phyloP scores from a whole-genome alignment of 2,329 filamentous ascomycete genomes.

The Nigrograna mackinnonii region DNA sequence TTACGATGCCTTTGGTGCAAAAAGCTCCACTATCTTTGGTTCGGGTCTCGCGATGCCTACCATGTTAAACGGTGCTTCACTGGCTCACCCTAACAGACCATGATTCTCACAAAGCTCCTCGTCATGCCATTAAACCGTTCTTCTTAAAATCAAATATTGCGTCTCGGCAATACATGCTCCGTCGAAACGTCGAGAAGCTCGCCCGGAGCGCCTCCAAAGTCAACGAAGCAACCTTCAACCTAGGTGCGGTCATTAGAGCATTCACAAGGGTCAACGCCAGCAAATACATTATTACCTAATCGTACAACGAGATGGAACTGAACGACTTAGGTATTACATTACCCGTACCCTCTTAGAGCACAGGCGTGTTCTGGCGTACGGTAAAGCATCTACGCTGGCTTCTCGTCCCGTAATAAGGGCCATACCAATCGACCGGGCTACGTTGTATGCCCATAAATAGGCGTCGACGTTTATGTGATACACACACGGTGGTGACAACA shows the following conservation, averaged over 20 bases:
- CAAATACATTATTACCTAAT: conserved; percentile 20
- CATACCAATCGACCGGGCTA: too few relatives aligned
- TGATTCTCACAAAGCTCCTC: conserved; percentile 20
- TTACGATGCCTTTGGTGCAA: conserved; percentile 2
- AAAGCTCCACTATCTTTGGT: conserved; percentile 8
- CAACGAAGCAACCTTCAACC: conserved; percentile 6
- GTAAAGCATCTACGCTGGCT: conserved; percentile 12
- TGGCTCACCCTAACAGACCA: too few relatives aligned
- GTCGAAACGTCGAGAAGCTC: conserved; percentile 9
- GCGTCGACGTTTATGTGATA: too few relatives aligned
- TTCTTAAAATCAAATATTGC: conserved; percentile 23
- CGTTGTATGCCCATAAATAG: too few relatives aligned
- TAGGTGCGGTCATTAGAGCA: conserved; percentile 12
- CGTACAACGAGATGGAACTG: conserved; percentile 19
- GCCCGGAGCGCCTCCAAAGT: conserved; percentile 7
- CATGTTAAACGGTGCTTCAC: too few relatives aligned
- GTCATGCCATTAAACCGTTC: conserved; percentile 20
- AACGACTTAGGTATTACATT: conserved; percentile 18
- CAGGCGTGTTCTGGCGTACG: conserved; percentile 9
- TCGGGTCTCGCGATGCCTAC: too few relatives aligned
- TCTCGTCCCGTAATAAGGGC: too few relatives aligned
- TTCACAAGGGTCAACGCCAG: conserved; percentile 20
- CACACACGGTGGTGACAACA: too few relatives aligned
- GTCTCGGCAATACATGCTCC: conserved; percentile 17
- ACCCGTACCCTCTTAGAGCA: conserved; percentile 3